These are phyloP conservation scores for Angomonas desouzai DNA, from an alignment of 208 protist genomes.

Conservation along the genomic window DNA sequence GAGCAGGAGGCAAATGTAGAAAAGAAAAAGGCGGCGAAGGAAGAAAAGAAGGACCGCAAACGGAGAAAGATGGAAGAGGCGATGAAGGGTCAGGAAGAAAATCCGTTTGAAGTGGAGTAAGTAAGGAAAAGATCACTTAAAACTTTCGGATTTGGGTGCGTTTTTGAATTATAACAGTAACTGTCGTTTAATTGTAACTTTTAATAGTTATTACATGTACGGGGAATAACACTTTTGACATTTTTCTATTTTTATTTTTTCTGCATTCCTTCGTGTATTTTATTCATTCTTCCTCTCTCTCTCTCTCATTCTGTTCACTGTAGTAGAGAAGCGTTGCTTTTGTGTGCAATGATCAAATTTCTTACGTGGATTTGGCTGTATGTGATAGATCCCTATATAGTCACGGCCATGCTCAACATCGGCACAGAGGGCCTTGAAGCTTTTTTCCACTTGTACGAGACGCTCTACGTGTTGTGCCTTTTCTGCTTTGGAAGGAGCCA, in stretches of 20 bases:
- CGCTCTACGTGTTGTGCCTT: constrained; percentile 50
- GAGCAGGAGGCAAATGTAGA: constrained; percentile 84
- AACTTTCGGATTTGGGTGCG: no score
- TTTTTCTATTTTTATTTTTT: constrained; percentile 6
- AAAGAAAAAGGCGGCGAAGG: constrained; percentile 41
- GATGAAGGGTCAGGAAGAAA: constrained; percentile 47
- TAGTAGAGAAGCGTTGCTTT: not conserved
- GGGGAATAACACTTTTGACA: not conserved
- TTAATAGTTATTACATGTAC: no score
- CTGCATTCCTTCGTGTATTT: not conserved
- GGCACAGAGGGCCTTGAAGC: constrained; percentile 59
- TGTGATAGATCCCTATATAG: constrained; percentile 44
- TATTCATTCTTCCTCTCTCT: not conserved
- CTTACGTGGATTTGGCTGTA: constrained; percentile 39
- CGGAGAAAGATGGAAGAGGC: constrained; percentile 57
- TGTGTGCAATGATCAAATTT: constrained; percentile 14
- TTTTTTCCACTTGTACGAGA: constrained; percentile 35
- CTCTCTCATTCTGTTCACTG: not conserved
- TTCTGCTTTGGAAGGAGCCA: constrained; percentile 77
- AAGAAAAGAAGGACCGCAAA: constrained; percentile 64
- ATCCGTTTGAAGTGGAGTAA: constrained; percentile 71
- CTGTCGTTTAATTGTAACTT: no score
- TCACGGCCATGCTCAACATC: constrained; percentile 37
- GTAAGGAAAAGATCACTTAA: no score
- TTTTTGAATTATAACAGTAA: no score